These are phyloP conservation scores for Conoideocrella luteorostrata DNA, from an alignment of 2,329 filamentous ascomycete genomes.

Conservation along the genomic window DNA sequence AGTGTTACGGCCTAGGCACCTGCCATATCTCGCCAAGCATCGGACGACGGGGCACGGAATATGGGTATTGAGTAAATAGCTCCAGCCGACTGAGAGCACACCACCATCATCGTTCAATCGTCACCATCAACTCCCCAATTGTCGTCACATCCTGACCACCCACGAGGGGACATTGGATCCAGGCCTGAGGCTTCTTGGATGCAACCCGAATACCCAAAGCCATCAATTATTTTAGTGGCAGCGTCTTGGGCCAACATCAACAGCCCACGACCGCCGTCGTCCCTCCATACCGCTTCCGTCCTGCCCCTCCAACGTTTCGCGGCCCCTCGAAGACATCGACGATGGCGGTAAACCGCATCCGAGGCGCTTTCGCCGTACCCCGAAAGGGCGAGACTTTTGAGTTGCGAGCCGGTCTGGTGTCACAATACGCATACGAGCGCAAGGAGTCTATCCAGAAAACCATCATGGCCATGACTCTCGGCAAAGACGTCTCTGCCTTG, in stretches of 20 bases:
- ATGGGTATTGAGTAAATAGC: too few relatives aligned
- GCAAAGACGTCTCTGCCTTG: slow-evolving; percentile 94
- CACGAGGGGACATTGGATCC: slow-evolving; percentile 4
- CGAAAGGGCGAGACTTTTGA: slow-evolving; percentile 98
- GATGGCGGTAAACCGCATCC: slow-evolving; percentile 96
- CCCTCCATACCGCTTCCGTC: slow-evolving; percentile 9
- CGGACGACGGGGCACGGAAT: too few relatives aligned
- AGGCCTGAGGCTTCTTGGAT: neutral
- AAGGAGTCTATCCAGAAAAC: slow-evolving; percentile 99
- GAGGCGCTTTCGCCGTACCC: slow-evolving; percentile 85
- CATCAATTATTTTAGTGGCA: neutral
- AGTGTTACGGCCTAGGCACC: too few relatives aligned
- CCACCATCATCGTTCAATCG: too few relatives aligned
- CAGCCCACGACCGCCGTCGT: slow-evolving; percentile 1
- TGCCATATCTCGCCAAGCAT: neutral
- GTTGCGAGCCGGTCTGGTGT: slow-evolving; percentile 88
- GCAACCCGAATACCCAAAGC: neutral
- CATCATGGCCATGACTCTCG: slow-evolving; percentile 99
- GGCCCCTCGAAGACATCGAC: slow-evolving; percentile 19
- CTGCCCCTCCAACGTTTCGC: slow-evolving; percentile 20
- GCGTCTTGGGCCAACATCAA: neutral
- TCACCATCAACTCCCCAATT: slow-evolving; percentile 1
- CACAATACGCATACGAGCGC: slow-evolving; percentile 97
- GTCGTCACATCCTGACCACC: neutral
- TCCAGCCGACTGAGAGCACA: too few relatives aligned